These are phyloP conservation scores for Pseudogymnoascus sp. DNA, from an alignment of 2,329 filamentous ascomycete genomes.

Conservation along the genomic window DNA sequence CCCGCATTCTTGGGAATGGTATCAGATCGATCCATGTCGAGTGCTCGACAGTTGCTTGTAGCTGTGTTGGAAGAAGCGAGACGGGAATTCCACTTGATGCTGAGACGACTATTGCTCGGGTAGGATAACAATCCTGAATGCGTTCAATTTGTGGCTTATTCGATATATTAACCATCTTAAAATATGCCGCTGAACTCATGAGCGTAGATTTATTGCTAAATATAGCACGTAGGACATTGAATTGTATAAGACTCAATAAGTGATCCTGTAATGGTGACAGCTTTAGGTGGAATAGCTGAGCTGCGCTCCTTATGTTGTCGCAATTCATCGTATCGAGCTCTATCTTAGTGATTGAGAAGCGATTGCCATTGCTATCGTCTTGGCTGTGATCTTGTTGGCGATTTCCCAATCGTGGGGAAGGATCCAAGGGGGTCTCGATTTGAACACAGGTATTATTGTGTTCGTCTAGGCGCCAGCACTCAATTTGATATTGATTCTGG, in stretches of 20 bases:
- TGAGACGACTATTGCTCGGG: not conserved
- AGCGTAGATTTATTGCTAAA: not conserved
- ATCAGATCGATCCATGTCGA: slow-evolving; percentile 19
- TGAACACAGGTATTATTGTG: not conserved
- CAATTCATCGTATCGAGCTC: not conserved
- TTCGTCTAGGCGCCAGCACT: not conserved
- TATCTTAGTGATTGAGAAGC: not conserved
- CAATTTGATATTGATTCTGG: not conserved
- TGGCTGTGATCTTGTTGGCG: not conserved
- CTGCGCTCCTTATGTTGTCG: not conserved
- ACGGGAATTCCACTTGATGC: slow-evolving; percentile 13
- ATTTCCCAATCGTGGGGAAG: not conserved
- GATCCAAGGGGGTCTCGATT: not conserved
- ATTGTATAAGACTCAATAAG: not conserved
- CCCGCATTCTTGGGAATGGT: slow-evolving; percentile 17
- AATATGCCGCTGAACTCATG: not conserved
- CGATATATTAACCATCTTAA: not conserved
- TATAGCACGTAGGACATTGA: not conserved
- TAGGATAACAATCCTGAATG: not conserved
- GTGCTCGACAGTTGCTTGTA: slow-evolving; percentile 16
- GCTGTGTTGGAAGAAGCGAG: slow-evolving; percentile 15
- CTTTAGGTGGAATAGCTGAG: not conserved
- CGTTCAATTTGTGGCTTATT: not conserved
- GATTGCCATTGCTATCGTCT: not conserved
- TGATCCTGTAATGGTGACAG: slow-evolving; percentile 1